phyloP scores from a whole-genome alignment of 176 grass and related monocot species.

The Paspalum notatum region DNA sequence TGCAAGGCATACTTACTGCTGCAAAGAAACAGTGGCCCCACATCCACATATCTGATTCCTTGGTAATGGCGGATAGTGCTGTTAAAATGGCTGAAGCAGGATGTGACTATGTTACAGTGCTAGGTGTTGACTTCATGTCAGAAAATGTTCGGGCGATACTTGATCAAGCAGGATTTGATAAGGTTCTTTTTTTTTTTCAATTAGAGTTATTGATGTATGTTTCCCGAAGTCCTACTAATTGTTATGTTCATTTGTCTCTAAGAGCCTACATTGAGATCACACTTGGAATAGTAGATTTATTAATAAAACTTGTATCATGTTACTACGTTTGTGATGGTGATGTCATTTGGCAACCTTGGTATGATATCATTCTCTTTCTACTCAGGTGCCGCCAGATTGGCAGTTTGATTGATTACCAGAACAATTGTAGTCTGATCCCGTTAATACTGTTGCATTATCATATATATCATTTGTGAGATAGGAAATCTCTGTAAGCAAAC shows the following conservation, averaged over 20 bases:
- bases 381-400: background rate
- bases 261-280: background rate
- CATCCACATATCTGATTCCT: conserved; percentile 95
- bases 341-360: background rate
- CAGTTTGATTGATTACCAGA: background rate
- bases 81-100: conserved; percentile 98
- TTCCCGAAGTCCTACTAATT: conserved; percentile 7
- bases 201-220: conserved; percentile 3
- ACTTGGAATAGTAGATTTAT: conserved; percentile 11
- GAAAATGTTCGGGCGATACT: conserved; percentile 99
- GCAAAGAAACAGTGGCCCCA: conserved; percentile 94
- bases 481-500: background rate
- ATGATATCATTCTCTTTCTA: conserved; percentile 17
- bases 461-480: background rate
- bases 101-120: conserved; percentile 83
- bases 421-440: conserved; percentile 5
- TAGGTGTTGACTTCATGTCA: conserved; percentile 99
- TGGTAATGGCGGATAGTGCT: conserved; percentile 94
- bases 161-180: conserved; percentile 89
- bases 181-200: conserved; percentile 57
- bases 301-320: background rate
- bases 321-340: conserved; percentile 3
- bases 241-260: background rate
- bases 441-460: background rate
- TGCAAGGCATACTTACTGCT: conserved; percentile 92